Evolutionary conservation across 768 basidiomycete species (phyloP).

Genomic region (Xerocomellus amylosporus): DNA sequence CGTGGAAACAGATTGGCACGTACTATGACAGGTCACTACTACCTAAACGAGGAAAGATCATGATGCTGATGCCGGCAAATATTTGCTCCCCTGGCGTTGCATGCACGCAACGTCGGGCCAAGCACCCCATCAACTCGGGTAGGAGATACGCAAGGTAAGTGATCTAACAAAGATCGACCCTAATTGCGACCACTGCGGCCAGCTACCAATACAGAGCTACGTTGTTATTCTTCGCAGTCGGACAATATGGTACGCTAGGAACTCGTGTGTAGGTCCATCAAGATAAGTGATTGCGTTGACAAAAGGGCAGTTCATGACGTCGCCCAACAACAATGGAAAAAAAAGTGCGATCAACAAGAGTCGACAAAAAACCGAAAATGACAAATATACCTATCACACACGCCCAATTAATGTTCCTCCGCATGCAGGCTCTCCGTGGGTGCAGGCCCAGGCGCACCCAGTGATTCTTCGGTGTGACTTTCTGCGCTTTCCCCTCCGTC

Average conservation of each 20-base stretch:
- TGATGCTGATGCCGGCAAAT: too few species aligned
- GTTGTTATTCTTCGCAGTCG: too few species aligned
- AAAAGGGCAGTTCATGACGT: background rate
- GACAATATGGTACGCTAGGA: background rate
- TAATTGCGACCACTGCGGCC: too few species aligned
- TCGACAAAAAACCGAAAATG: background rate
- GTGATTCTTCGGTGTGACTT: slow-evolving; percentile 1
- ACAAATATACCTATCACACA: background rate
- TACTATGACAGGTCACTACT: too few species aligned
- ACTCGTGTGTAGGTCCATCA: background rate
- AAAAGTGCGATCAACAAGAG: background rate
- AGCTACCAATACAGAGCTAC: too few species aligned
- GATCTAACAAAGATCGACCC: too few species aligned
- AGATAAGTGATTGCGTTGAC: background rate
- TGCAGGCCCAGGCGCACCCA: slow-evolving; percentile 28
- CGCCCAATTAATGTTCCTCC: slow-evolving; percentile 22
- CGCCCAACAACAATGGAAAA: background rate
- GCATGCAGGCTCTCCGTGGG: slow-evolving; percentile 33
- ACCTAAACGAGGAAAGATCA: too few species aligned
- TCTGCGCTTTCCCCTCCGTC: slow-evolving; percentile 6
- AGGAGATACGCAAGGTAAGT: too few species aligned
- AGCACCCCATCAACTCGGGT: too few species aligned
- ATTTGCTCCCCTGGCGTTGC: too few species aligned
- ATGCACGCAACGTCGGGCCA: too few species aligned
- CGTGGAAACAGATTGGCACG: too few species aligned